These are phyloP conservation scores for Venturia nashicola DNA, from an alignment of 2,329 filamentous ascomycete genomes.

Conservation along the genomic window DNA sequence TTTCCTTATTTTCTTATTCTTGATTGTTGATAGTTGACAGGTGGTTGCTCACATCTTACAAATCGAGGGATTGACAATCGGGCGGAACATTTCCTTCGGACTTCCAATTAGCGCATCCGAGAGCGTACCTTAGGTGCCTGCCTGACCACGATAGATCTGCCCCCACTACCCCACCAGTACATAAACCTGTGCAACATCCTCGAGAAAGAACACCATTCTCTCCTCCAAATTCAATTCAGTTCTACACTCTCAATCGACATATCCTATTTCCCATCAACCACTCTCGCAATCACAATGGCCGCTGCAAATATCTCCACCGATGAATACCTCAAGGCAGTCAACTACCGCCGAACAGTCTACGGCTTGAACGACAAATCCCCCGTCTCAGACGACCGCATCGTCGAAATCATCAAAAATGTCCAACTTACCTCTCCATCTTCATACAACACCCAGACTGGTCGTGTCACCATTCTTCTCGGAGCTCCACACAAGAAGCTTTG, in stretches of 20 bases:
- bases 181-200: neutral
- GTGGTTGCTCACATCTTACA: neutral
- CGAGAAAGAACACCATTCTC: neutral
- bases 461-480: conserved; percentile 11
- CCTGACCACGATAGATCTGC: neutral
- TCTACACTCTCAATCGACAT: too few relatives aligned
- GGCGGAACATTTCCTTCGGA: neutral
- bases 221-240: neutral
- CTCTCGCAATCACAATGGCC: neutral
- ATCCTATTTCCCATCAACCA: neutral
- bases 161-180: neutral
- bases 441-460: conserved; percentile 12
- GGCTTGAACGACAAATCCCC: conserved; percentile 7
- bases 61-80: neutral
- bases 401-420: conserved; percentile 10
- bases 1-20: too few relatives aligned
- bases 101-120: neutral
- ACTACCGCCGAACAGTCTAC: conserved; percentile 11
- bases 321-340: conserved; percentile 7
- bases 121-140: neutral
- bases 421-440: conserved; percentile 10
- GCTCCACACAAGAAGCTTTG: conserved; percentile 12
- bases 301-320: conserved; percentile 5
- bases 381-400: conserved; percentile 12
- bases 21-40: neutral